Evolutionary conservation across 495 filamentous ascomycete genomes (phyloP).

Genomic region (Articulospora tetracladia): DNA sequence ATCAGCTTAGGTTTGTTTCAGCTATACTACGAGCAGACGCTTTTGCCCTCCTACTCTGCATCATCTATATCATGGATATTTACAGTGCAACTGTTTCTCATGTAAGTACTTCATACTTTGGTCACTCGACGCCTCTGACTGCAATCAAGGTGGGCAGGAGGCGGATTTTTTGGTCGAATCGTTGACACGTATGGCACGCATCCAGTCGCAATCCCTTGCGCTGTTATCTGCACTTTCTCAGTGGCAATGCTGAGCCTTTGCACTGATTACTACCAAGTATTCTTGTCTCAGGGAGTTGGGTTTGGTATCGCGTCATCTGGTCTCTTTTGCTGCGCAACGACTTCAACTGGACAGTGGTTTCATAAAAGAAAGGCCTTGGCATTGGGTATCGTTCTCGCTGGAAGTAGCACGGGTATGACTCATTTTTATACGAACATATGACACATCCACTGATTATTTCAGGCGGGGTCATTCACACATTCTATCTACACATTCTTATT

Average conservation of each 20-base stretch:
- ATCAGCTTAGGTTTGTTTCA: conserved; percentile 44
- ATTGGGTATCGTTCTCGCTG: conserved; percentile 6
- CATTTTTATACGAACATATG: neutral
- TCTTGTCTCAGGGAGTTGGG: conserved; percentile 70
- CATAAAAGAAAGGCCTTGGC: conserved; percentile 32
- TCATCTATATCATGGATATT: conserved; percentile 74
- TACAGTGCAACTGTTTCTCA: conserved; percentile 64
- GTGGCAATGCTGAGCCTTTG: conserved; percentile 65
- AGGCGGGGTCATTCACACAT: conserved; percentile 59
- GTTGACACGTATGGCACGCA: conserved; percentile 13
- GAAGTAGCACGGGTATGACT: conserved; percentile 4
- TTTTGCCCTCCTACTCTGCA: conserved; percentile 40
- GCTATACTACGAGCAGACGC: conserved; percentile 54
- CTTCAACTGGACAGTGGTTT: conserved; percentile 65
- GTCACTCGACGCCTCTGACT: neutral
- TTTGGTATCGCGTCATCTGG: conserved; percentile 20
- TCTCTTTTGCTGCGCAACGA: conserved; percentile 2
- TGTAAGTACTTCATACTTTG: neutral
- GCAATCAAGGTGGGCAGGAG: neutral
- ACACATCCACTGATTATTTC: neutral
- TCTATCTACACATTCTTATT: conserved; percentile 60
- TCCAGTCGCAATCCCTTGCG: conserved; percentile 38
- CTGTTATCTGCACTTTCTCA: conserved; percentile 50
- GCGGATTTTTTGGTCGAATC: conserved; percentile 3
- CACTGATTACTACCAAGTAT: conserved; percentile 65